Base-by-base conservation (phyloP, 2,329 filamentous ascomycete species). In the Aureobasidium subglaciale region DNA sequence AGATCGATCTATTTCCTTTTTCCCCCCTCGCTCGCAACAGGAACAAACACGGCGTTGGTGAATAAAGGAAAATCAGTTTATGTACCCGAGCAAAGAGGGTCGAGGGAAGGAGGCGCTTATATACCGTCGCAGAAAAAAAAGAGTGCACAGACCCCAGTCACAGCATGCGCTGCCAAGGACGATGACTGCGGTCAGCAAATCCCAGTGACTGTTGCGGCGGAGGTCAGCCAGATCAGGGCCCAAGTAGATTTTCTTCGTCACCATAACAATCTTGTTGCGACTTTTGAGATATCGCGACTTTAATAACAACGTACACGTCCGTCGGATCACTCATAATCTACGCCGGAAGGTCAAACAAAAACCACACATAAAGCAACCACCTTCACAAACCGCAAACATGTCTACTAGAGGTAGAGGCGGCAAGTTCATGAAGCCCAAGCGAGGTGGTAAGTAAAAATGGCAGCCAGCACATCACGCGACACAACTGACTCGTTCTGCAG, bases 361-460 rank as follows among this genome's bases (percentile, higher is more conserved):
- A 27, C 8, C n/a, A 10, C 13, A 7, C 41, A 56, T 22, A 42
- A 52, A 43, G 10, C 55, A 56, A 52, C 41, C 48, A 35, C 49
- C 41, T 57, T 56, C 54, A 62, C 56, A 59, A n/a, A 54, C 61
- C 63, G 65, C 59, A 60, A 80, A 77, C 73, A 79, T 79, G 71
- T 76, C 85, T 59, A 40, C 42, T 63, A 71, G 90, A 69, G 90
- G 89, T 64, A 87, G 91, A 69, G 90, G 87, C 66, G 90, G 91
- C 73, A 97, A 97, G 76, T 96, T 92, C 73, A 88, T 84, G 77
- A 97, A 96, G 78, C 90, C 87, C 63, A 90, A 89, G 64, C 82
- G 92, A 74, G 92, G 92, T 80, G 91, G 92, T 92, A 75, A 64
- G 80, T 66, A 2, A 30, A 24, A 16, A 22, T 32, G 18, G 5